These are phyloP conservation scores for Prunus fruticosa DNA, from an alignment of 306 rosid genomes.

Conservation along the genomic window DNA sequence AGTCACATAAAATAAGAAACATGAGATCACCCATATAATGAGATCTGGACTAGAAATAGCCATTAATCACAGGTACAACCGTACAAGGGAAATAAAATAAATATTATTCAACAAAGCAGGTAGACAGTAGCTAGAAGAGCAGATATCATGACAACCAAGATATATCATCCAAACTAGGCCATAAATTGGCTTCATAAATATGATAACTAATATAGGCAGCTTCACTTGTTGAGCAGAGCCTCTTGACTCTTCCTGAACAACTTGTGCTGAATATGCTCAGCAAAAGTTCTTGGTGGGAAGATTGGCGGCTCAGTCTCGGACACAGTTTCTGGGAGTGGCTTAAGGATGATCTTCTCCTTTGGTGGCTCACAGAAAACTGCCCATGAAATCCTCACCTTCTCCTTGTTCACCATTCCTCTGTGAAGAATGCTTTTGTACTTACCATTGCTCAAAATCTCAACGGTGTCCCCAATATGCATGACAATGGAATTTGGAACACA, in stretches of 20 bases:
- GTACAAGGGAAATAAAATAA: not conserved
- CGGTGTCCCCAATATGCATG: slow-evolving; percentile 86
- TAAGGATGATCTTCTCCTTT: slow-evolving; percentile 73
- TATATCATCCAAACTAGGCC: not conserved
- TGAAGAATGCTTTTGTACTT: slow-evolving; percentile 84
- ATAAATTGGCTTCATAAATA: not conserved
- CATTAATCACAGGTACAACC: not conserved
- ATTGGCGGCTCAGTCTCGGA: slow-evolving; percentile 46
- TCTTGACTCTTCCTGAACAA: slow-evolving; percentile 55
- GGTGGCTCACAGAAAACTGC: slow-evolving; percentile 92
- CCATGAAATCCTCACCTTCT: slow-evolving; percentile 87
- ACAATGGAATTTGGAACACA: slow-evolving; percentile 72
- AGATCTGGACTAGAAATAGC: not conserved
- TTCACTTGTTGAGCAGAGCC: not conserved
- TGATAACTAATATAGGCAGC: not conserved
- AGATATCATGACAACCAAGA: not conserved
- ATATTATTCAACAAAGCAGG: slow-evolving; percentile 7
- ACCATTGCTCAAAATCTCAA: slow-evolving; percentile 78
- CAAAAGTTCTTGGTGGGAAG: slow-evolving; percentile 79
- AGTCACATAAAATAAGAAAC: too few species aligned
- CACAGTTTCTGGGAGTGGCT: slow-evolving; percentile 68
- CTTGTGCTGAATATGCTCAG: slow-evolving; percentile 79
- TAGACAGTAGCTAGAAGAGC: not conserved
- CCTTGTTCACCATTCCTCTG: slow-evolving; percentile 78
- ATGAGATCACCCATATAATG: too few species aligned